Evolutionary conservation across 2,329 filamentous ascomycete genomes (phyloP), one percentile per base, ranked within the genome.

Genomic region (Aphanocladium album): DNA sequence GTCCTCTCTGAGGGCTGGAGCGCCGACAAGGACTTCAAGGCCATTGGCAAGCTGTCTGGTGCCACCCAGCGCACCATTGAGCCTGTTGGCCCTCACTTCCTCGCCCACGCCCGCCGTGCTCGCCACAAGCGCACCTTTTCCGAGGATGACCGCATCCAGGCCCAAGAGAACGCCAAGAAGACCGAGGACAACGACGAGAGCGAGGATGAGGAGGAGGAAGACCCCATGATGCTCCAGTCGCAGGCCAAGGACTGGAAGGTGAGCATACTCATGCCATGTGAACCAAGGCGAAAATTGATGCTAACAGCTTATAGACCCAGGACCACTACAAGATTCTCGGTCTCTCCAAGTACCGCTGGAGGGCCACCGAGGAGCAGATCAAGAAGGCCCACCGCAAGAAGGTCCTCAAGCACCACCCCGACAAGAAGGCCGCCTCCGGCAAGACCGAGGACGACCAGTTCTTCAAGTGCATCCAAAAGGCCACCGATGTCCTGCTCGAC

Each of bases 181-280:
- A 87, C 96, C 60, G 93, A 98, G 77, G 90, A 95, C 65, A 90
- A 91, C 59, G 91, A 97, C 62, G 88, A 88, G 65, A 90, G 89
- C 71, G 93, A 98, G 64, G 91, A 96, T 75, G 96, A 91, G 77
- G 95, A 99, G 80, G 80, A 89, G 33, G 95, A 99, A 79, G 93
- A 98, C 72, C 89, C 91, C 60, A 84, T 96, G 79, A 89, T 98
- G 85, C 86, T 99, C 35, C 84, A 90, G 74, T 86, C 92, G 60
- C 92, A 98, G 74, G 93, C 95, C 72, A 99, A 99, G 82, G 95
- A 99, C 82, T 99, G 95, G 95, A 99, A 99, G 89, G 91, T 93
- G 76, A 67, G 81, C 17, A 67, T 21, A 53, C 17, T 17, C 9
- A 8, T n/a, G n/a, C n/a, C n/a, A 25, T 37, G 8, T 16, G 2